Base-by-base conservation (phyloP, 352 stramenopile genomes). In the Peronospora farinosa region DNA sequence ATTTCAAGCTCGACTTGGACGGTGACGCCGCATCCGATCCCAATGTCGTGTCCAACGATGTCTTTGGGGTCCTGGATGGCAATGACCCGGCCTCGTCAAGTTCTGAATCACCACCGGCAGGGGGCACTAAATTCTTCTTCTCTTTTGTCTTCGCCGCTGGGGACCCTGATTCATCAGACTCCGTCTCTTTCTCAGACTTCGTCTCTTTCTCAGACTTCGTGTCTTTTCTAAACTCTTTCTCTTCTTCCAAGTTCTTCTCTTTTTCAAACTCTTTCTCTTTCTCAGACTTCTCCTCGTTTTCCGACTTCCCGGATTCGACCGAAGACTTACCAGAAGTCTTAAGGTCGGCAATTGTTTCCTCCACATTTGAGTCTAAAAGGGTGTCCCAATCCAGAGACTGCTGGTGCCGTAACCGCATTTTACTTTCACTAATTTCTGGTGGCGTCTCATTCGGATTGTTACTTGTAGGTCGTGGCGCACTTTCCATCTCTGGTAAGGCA, bases 61-160 rank as follows among this genome's bases (percentile, higher is more conserved):
- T 32, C 32, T 58, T 53, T 27, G 19, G 19, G 31, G 46, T 42
- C 5, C 46, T 59, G 19, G 47, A 38, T 43, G 40, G 36, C n/a
- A 57, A 58, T 23, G 44, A 54, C 32, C 48, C 40, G 3, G 51
- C 53, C 0, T 54, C 36, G 8, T 56, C 43, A 19, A 55, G 43
- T 10, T 44, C 54, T 47, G 12, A 27, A 27, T 27, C 23, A 27
- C 3, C 23, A 6, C 23, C 23, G 23, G 23, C 23, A 27, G 23
- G 2, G 23, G 3, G 23, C 23, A 27, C 23, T 27, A 36, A 47
- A 9, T 54, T 59, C 46, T 45, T 54, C 8, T 61, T 63, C 38
- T 65, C 59, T 30, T 68, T 72, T 28, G 40, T 65, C 21, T 32
- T 64, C 2, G 50, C 56, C 3, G 47, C 48, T 8, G 58, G 42